Evolutionary conservation across 1,284 basidiomycete genomes (phyloP).

Genomic region (Agroathelia rolfsii): DNA sequence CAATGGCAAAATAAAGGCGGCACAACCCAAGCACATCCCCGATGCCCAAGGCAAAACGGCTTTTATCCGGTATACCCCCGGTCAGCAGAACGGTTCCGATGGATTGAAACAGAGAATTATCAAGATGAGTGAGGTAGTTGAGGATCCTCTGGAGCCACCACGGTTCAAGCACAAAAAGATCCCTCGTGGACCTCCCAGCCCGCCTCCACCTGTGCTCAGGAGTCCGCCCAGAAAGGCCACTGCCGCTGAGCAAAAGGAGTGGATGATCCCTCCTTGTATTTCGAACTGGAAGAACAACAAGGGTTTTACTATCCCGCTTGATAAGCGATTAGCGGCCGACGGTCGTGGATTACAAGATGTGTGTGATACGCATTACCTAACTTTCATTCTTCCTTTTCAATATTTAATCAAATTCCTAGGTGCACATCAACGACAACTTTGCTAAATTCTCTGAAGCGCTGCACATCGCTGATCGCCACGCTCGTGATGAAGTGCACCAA

Average conservation of each 20-base stretch:
- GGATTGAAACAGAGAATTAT: constrained; percentile 91
- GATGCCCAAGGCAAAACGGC: constrained; percentile 71
- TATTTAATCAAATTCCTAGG: too few species aligned
- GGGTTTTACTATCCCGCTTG: constrained; percentile 97
- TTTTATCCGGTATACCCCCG: constrained; percentile 95
- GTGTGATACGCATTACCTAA: constrained; percentile 28
- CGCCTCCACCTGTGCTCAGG: constrained; percentile 93
- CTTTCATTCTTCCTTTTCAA: neutral
- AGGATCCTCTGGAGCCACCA: constrained; percentile 95
- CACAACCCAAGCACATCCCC: constrained; percentile 84
- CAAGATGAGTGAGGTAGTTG: constrained; percentile 96
- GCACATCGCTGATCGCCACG: constrained; percentile 95
- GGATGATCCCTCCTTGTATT: constrained; percentile 99
- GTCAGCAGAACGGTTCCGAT: constrained; percentile 64
- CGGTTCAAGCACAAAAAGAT: constrained; percentile 99
- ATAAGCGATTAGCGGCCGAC: constrained; percentile 96
- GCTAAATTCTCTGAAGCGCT: constrained; percentile 97
- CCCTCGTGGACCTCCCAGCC: constrained; percentile 88
- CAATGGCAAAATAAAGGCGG: constrained; percentile 93
- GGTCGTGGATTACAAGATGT: constrained; percentile 97
- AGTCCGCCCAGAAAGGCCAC: constrained; percentile 95
- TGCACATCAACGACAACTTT: constrained; percentile 98
- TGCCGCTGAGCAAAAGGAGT: constrained; percentile 96
- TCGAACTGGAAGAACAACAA: constrained; percentile 99
- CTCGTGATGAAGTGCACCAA: constrained; percentile 95